These are phyloP conservation scores for Hericium coralloides DNA, from an alignment of 768 basidiomycete species.

Conservation along the genomic window DNA sequence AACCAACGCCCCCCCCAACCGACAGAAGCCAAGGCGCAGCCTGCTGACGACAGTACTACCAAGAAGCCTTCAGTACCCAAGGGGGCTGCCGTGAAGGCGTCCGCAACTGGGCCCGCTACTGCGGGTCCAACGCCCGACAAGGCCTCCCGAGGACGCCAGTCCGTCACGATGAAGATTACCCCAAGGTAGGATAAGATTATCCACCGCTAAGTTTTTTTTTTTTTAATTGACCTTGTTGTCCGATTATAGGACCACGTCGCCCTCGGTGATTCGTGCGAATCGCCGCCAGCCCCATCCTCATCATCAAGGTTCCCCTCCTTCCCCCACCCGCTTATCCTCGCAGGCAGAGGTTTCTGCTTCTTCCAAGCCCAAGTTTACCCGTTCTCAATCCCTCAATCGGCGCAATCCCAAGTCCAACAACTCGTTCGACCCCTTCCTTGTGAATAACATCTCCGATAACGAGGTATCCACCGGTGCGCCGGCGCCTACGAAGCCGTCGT, in stretches of 20 bases:
- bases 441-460: slow-evolving; percentile 35
- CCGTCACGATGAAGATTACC: slow-evolving; percentile 34
- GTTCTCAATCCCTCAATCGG: slow-evolving; percentile 17
- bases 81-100: slow-evolving; percentile 2
- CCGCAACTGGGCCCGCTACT: no score
- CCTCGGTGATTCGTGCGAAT: slow-evolving; percentile 29
- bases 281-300: slow-evolving; percentile 37
- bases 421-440: slow-evolving; percentile 40
- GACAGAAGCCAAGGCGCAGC: slow-evolving; percentile 18
- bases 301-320: slow-evolving; percentile 59
- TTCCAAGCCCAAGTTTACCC: slow-evolving; percentile 21
- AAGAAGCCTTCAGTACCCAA: slow-evolving; percentile 24
- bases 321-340: slow-evolving; percentile 36
- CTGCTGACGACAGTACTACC: slow-evolving; percentile 16
- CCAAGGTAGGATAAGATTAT: slow-evolving; percentile 27
- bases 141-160: slow-evolving; percentile 22
- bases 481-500: slow-evolving; percentile 24
- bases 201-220: not conserved
- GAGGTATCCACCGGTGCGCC: slow-evolving; percentile 11
- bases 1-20: slow-evolving; percentile 20
- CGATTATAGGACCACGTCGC: slow-evolving; percentile 36
- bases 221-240: not conserved
- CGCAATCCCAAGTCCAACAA: slow-evolving; percentile 33
- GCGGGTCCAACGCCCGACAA: slow-evolving; percentile 17
- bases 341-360: slow-evolving; percentile 47